phyloP scores from a whole-genome alignment of 768 basidiomycete genomes.

The Lentinus tigrinus region DNA sequence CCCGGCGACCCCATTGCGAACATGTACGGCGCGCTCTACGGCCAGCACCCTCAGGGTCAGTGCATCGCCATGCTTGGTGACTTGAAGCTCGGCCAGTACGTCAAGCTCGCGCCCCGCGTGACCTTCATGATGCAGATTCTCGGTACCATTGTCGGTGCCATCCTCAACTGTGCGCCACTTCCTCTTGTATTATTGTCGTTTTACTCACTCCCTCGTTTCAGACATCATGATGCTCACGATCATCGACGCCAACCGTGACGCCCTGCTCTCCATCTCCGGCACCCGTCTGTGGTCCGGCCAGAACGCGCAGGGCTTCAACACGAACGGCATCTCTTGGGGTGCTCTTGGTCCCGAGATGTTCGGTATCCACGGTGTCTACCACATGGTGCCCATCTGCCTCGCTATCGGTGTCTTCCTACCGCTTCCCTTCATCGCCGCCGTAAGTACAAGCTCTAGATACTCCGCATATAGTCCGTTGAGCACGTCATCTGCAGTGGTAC shows the following conservation, averaged over 20 bases:
- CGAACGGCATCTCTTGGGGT: conserved; percentile 54
- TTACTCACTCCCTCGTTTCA: not conserved
- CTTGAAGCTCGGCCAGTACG: conserved; percentile 55
- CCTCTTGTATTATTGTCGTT: not conserved
- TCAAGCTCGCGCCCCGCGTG: conserved; percentile 61
- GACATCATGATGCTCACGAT: conserved; percentile 32
- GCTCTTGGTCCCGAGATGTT: conserved; percentile 37
- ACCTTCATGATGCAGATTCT: conserved; percentile 44
- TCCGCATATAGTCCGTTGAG: too few species aligned
- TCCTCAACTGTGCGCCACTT: conserved; percentile 38
- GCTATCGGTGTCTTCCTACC: conserved; percentile 53
- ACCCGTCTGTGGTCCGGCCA: conserved; percentile 52
- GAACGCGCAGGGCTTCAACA: conserved; percentile 51
- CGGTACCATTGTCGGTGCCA: conserved; percentile 54
- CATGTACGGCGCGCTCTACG: conserved; percentile 45
- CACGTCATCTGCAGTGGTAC: conserved; percentile 29
- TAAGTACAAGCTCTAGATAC: conserved; percentile 2
- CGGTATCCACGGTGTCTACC: conserved; percentile 13
- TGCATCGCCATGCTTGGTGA: conserved; percentile 54
- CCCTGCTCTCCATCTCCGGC: conserved; percentile 51
- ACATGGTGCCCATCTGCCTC: conserved; percentile 35
- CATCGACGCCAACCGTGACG: conserved; percentile 29
- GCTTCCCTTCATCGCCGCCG: conserved; percentile 47
- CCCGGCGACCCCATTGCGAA: conserved; percentile 30
- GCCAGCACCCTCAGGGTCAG: conserved; percentile 37